These are phyloP conservation scores for Bimuria novae-zelandiae DNA, from an alignment of 2,329 filamentous ascomycete species.

Conservation along the genomic window DNA sequence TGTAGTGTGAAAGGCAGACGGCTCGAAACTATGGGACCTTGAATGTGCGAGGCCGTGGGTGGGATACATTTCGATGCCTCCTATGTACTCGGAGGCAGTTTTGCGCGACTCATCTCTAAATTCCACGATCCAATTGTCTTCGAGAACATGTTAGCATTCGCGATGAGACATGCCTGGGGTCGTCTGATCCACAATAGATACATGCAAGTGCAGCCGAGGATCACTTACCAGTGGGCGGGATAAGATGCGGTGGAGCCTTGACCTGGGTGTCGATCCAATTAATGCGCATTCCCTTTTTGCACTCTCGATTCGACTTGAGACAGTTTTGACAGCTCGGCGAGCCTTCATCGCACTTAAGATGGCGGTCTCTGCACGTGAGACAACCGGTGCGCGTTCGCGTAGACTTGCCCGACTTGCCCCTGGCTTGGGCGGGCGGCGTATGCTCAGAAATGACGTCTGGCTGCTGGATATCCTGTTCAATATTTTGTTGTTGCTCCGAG, in stretches of 20 bases:
- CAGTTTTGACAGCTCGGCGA: slow-evolving; percentile 74
- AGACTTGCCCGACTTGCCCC: slow-evolving; percentile 60
- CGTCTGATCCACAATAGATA: too few relatives aligned
- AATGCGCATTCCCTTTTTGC: slow-evolving; percentile 82
- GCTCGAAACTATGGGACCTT: slow-evolving; percentile 3
- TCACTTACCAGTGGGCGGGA: slow-evolving; percentile 23
- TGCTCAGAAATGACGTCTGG: neutral
- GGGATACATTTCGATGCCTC: slow-evolving; percentile 75
- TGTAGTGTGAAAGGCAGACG: slow-evolving; percentile 8
- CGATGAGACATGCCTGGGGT: neutral
- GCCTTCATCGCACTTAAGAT: slow-evolving; percentile 88
- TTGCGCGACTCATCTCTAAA: slow-evolving; percentile 89
- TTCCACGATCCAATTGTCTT: slow-evolving; percentile 67
- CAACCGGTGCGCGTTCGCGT: slow-evolving; percentile 89
- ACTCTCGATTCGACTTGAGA: slow-evolving; percentile 81
- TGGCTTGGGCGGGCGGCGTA: slow-evolving; percentile 13
- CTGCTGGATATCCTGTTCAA: slow-evolving; percentile 11
- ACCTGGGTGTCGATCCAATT: slow-evolving; percentile 90
- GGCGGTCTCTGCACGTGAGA: slow-evolving; percentile 84
- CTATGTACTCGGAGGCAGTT: slow-evolving; percentile 88
- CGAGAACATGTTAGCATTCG: slow-evolving; percentile 39
- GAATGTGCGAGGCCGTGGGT: slow-evolving; percentile 27
- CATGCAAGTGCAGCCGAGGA: neutral
- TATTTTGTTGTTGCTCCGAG: slow-evolving; percentile 3
- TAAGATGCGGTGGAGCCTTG: slow-evolving; percentile 64